Percentiles rank a stretch among this genome's conserved stretches.
phyloP scores from a whole-genome alignment of 2,329 filamentous ascomycete genomes.

The Penicillium sp. region DNA sequence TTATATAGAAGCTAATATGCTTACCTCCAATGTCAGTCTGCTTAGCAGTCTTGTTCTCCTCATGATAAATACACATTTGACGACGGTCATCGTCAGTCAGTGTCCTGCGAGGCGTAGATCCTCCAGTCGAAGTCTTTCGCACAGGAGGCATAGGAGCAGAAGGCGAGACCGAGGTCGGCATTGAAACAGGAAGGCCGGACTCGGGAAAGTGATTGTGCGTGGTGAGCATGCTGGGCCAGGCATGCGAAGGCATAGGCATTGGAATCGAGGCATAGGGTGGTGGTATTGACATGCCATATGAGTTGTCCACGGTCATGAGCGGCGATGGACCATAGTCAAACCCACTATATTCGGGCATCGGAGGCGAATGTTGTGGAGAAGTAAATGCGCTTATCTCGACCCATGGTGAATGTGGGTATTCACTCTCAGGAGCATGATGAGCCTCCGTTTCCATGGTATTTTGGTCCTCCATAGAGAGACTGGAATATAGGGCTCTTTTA shows the following conservation, averaged over 20 bases:
- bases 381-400: constrained; percentile 48
- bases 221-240: constrained; percentile 80
- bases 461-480: constrained; percentile 45
- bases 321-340: constrained; percentile 64
- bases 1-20: constrained; percentile 23
- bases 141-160: constrained; percentile 43
- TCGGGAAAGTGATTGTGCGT: constrained; percentile 66
- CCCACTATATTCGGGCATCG: constrained; percentile 66
- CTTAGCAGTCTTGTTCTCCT: constrained; percentile 84
- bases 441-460: constrained; percentile 48
- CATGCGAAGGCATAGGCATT: constrained; percentile 66
- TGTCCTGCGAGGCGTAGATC: constrained; percentile 73
- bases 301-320: constrained; percentile 59
- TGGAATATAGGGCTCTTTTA: not conserved
- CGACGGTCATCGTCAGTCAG: constrained; percentile 87
- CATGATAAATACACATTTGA: constrained; percentile 90
- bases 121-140: constrained; percentile 43
- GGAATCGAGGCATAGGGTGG: constrained; percentile 61
- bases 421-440: constrained; percentile 45
- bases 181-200: constrained; percentile 57
- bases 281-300: constrained; percentile 56
- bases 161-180: constrained; percentile 54
- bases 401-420: constrained; percentile 48
- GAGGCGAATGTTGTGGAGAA: constrained; percentile 65
- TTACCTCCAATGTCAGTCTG: constrained; percentile 92